Percentiles rank a stretch among this genome's conserved stretches.
Evolutionary conservation across 768 basidiomycete species (phyloP).

Genomic region (Termitomyces sp.): DNA sequence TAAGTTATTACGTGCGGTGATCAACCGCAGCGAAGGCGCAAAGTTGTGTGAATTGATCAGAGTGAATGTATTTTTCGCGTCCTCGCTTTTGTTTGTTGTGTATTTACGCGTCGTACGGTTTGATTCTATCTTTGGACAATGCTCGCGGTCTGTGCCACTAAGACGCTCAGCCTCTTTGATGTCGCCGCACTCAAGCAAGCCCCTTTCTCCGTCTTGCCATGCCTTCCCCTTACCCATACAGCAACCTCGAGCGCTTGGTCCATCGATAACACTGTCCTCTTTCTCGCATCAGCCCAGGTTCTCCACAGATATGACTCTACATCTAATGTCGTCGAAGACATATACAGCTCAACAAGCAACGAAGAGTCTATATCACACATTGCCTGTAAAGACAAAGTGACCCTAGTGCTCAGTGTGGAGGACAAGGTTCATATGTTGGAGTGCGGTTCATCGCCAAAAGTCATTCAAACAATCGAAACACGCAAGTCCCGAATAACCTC

Average conservation of each 20-base stretch:
- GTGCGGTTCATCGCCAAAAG: conserved; percentile 29
- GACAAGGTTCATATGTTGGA: conserved; percentile 49
- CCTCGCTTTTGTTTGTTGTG: conserved; percentile 6
- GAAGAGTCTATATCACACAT: conserved; percentile 25
- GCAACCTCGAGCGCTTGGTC: conserved; percentile 49
- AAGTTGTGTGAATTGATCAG: too few species aligned
- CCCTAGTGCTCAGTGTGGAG: conserved; percentile 42
- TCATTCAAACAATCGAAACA: conserved; percentile 42
- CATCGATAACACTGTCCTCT: conserved; percentile 48
- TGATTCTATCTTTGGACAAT: conserved; percentile 22
- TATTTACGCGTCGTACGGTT: conserved; percentile 14
- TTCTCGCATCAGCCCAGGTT: conserved; percentile 38
- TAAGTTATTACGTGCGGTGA: too few species aligned
- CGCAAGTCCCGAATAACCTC: conserved; percentile 47
- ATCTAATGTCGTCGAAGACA: conserved; percentile 35
- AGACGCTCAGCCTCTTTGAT: conserved; percentile 44
- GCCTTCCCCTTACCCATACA: conserved; percentile 25
- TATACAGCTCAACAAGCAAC: conserved; percentile 32
- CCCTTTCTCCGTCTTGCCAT: conserved; percentile 34
- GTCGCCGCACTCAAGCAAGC: conserved; percentile 39
- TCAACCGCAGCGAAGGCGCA: too few species aligned
- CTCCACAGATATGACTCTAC: conserved; percentile 51
- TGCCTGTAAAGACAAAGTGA: conserved; percentile 28
- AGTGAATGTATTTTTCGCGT: too few species aligned
- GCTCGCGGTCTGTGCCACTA: conserved; percentile 49